Evolutionary conservation across 2,329 filamentous ascomycete genomes (phyloP).

Genomic region (Taxawa tesnikishii): DNA sequence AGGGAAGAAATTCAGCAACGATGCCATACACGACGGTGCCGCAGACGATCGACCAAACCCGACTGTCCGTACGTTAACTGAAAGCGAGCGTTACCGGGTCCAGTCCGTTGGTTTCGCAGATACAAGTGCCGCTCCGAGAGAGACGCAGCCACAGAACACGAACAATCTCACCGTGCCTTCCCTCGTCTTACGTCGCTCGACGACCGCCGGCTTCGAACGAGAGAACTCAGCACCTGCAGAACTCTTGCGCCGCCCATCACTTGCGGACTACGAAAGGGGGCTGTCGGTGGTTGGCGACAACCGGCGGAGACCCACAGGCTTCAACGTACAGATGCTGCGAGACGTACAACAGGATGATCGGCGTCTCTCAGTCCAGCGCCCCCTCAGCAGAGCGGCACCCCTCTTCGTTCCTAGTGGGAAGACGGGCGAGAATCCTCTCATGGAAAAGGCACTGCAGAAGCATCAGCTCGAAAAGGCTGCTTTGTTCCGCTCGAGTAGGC

Average conservation of each 20-base stretch:
- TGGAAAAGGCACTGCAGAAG: conserved; percentile 19
- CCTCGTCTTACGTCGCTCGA: too few species aligned
- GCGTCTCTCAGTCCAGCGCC: conserved; percentile 5
- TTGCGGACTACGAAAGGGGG: conserved; percentile 16
- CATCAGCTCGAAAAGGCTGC: conserved; percentile 20
- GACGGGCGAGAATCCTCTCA: conserved; percentile 11
- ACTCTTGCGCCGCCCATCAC: too few species aligned
- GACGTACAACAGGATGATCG: conserved; percentile 13
- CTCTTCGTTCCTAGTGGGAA: conserved; percentile 2
- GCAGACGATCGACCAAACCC: too few species aligned
- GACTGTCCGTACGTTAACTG: too few species aligned
- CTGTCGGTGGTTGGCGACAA: conserved; percentile 15
- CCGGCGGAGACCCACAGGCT: conserved; percentile 14
- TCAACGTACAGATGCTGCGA: conserved; percentile 10
- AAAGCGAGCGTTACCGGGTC: too few species aligned
- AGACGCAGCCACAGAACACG: too few species aligned
- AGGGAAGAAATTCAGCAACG: too few species aligned
- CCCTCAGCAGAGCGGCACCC: conserved; percentile 10
- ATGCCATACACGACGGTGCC: too few species aligned
- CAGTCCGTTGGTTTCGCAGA: too few species aligned
- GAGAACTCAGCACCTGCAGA: conserved; percentile 1
- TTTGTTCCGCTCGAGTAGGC: conserved; percentile 18
- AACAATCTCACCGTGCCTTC: too few species aligned
- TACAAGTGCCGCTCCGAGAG: too few species aligned
- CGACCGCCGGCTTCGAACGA: too few species aligned